Base-by-base conservation (phyloP, 352 stramenopile species). In the Paralagenidium karlingii region DNA sequence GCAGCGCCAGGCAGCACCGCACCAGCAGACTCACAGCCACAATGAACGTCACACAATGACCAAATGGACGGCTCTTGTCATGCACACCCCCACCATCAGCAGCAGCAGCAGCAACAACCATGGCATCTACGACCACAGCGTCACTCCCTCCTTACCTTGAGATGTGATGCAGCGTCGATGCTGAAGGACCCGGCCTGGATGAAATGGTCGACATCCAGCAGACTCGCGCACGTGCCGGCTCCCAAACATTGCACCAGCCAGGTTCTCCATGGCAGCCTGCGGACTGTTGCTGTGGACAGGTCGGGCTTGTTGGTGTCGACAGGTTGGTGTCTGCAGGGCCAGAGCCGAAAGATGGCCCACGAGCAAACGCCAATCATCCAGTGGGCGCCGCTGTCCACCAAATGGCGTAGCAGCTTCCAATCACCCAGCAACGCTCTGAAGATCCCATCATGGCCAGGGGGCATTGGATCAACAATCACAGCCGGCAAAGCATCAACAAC, bases 131-230 rank as follows among this genome's bases (percentile, higher is more conserved):
- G 9, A 18, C n/a, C 11, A 12, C 22, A 40, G 4, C n/a, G 12
- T 1, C 11, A 24, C 2, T 2, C 13, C 12, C 13, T 36, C 7
- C n/a, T 6, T 27, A 58, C 51, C 7, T 63, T 29, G 31, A 84
- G 51, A 41, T 83, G 63, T 20, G 69, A 82, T 3, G 73, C 73
- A 24, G 58, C 67, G 21, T 49, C 33, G 21, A 87, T 58, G 31
- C 43, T 82, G 29, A 81, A 51, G 1, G 60, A 49, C n/a, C 62
- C 51, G 5, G 73, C 68, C 11, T 62, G 64, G 45, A 84, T 74
- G 43, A 87, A 84, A 52, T 87, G 67, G 55, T 87, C 68, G 20
- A 82, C 40, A 32, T 83, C 73, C 3, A 87, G 52, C 18, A 79
- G 44, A 6, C 58, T 53, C 5, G 67, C 67, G 8, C 53, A 60